phyloP scores from a whole-genome alignment of 306 rosid genomes.

The Psophocarpus tetragonolobus region DNA sequence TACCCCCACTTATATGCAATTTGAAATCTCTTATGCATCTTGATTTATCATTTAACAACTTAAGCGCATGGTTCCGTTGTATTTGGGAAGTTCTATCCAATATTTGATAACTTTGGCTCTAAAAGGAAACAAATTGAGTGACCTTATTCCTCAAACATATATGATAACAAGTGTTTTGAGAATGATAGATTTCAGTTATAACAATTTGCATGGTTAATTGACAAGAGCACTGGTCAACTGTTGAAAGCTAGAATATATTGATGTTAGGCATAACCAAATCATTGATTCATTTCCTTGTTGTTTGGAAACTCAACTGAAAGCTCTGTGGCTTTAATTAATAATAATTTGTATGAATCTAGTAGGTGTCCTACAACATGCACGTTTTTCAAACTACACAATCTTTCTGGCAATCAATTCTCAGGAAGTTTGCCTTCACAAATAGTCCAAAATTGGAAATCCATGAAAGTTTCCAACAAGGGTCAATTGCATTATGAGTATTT shows the following conservation, averaged over 20 bases:
- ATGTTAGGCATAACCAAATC: neutral
- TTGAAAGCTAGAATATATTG: constrained; percentile 12
- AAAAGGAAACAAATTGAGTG: constrained; percentile 1
- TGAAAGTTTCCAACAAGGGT: neutral
- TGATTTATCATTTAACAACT: neutral
- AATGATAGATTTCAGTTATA: constrained; percentile 1
- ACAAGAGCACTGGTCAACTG: constrained; percentile 35
- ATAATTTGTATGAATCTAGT: constrained; percentile 11
- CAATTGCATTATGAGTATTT: neutral
- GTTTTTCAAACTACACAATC: constrained; percentile 20
- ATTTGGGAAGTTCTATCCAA: constrained; percentile 7
- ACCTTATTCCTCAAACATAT: constrained; percentile 24
- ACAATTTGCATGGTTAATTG: constrained; percentile 37
- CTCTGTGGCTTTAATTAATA: neutral
- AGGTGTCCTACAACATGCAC: neutral
- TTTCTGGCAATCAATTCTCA: constrained; percentile 12
- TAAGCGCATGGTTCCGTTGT: neutral
- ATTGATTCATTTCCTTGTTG: constrained; percentile 46
- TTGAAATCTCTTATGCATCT: neutral
- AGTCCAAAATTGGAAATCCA: neutral
- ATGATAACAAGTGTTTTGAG: neutral
- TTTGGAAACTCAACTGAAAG: constrained; percentile 34
- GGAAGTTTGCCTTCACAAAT: constrained; percentile 15
- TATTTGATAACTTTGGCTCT: neutral
- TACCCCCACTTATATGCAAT: neutral